Evolutionary conservation across 257 asterid species (phyloP).

Genomic region (Solanum sejunctum): DNA sequence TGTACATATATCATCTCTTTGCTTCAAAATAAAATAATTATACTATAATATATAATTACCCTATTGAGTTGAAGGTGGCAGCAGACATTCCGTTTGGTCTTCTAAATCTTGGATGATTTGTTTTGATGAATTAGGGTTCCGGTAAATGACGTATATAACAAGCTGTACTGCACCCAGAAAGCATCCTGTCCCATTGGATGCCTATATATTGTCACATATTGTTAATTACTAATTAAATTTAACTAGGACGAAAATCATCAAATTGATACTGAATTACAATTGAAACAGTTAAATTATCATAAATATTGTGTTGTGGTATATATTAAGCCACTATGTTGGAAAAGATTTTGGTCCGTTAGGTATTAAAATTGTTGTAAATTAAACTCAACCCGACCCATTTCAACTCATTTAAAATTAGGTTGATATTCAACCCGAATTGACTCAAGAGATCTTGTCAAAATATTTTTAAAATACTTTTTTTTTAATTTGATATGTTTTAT

Average conservation of each 20-base stretch:
- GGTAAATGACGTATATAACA: constrained; percentile 39
- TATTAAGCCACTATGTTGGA: too few species aligned
- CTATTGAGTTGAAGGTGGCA: background rate
- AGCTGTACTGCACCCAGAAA: constrained; percentile 42
- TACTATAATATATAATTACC: background rate
- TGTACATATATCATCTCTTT: background rate
- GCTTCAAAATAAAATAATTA: background rate
- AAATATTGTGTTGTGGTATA: too few species aligned
- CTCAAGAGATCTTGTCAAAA: too few species aligned
- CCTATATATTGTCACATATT: constrained; percentile 11
- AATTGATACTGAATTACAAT: background rate
- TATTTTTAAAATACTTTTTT: too few species aligned
- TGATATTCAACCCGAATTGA: too few species aligned
- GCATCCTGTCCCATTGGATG: constrained; percentile 49
- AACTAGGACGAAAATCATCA: background rate
- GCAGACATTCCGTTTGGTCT: constrained; percentile 17
- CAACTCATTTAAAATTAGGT: too few species aligned
- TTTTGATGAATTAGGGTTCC: constrained; percentile 12
- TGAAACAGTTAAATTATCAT: too few species aligned
- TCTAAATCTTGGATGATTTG: constrained; percentile 7
- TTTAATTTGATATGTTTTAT: too few species aligned
- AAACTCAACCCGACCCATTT: too few species aligned
- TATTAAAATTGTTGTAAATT: too few species aligned
- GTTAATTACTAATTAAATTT: background rate
- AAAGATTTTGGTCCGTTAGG: too few species aligned